These are phyloP conservation scores for Beauveria scarabaeidicola DNA, from an alignment of 2,329 filamentous ascomycete species.

Conservation along the genomic window DNA sequence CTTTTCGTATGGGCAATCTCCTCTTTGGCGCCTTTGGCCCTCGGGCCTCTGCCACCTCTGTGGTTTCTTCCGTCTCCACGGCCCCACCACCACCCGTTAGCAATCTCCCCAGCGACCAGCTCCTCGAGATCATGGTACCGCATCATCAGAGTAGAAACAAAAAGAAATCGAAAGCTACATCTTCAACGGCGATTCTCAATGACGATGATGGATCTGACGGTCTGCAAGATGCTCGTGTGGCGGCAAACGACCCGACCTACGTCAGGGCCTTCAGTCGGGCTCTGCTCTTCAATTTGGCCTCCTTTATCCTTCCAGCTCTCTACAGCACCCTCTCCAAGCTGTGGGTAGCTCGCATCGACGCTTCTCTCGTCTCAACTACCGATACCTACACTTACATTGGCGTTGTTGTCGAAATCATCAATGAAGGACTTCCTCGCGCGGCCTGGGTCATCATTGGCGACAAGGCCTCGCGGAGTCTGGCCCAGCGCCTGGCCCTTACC, in stretches of 20 bases:
- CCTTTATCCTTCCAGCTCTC: constrained; percentile 58
- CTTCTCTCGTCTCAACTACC: constrained; percentile 32
- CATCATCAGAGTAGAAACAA: background rate
- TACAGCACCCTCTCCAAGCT: constrained; percentile 61
- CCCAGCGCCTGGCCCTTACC: constrained; percentile 47
- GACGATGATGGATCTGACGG: background rate
- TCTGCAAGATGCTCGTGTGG: background rate
- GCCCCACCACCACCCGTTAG: background rate
- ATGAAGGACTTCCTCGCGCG: constrained; percentile 62
- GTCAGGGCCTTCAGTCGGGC: constrained; percentile 31
- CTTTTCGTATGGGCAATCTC: background rate
- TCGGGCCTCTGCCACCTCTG: background rate
- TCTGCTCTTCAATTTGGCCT: constrained; percentile 51
- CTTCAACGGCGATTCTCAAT: background rate
- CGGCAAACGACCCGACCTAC: constrained; percentile 14
- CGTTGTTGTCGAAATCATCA: constrained; percentile 58
- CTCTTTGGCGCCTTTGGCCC: background rate
- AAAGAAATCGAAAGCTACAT: background rate
- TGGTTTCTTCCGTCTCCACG: background rate
- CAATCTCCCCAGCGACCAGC: background rate
- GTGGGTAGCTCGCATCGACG: constrained; percentile 61
- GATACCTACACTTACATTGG: constrained; percentile 60
- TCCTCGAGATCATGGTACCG: background rate
- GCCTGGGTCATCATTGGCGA: constrained; percentile 64
- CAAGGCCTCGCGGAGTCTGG: constrained; percentile 40